Conservation (phyloP, 2,329 filamentous ascomycete genomes). For the Hymenoscyphus fructigenus region DNA sequence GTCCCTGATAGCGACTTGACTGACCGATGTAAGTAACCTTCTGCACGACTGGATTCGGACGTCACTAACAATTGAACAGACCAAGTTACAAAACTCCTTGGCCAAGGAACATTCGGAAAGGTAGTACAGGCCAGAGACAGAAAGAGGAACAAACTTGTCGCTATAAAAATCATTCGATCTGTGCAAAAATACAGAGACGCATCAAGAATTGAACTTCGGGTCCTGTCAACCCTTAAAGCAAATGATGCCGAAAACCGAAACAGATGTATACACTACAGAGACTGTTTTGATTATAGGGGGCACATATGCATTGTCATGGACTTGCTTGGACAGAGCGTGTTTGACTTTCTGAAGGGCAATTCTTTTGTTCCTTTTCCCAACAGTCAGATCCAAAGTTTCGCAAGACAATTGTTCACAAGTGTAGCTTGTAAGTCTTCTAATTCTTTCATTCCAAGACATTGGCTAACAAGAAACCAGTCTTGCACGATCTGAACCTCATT, state of each 20-base stretch:
- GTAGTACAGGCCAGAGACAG: slow-evolving; percentile 90
- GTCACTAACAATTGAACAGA: slow-evolving; percentile 53
- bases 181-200: slow-evolving; percentile 98
- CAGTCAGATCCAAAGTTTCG: slow-evolving; percentile 97
- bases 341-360: slow-evolving; percentile 96
- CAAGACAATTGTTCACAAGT: slow-evolving; percentile 93
- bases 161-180: slow-evolving; percentile 96
- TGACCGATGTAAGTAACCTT: slow-evolving; percentile 71
- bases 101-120: slow-evolving; percentile 97
- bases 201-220: slow-evolving; percentile 88
- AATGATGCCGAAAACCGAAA: slow-evolving; percentile 93
- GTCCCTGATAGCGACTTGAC: slow-evolving; percentile 83
- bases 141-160: slow-evolving; percentile 73
- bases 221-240: slow-evolving; percentile 84
- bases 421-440: slow-evolving; percentile 78
- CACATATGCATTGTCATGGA: slow-evolving; percentile 88
- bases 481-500: slow-evolving; percentile 95
- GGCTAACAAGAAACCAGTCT: slow-evolving; percentile 55
- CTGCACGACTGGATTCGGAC: not conserved
- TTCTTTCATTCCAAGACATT: not conserved
- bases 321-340: slow-evolving; percentile 88
- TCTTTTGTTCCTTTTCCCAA: slow-evolving; percentile 95
- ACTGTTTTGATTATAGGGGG: slow-evolving; percentile 95
- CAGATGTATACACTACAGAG: slow-evolving; percentile 91
- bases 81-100: slow-evolving; percentile 82